Conservation (phyloP, 2,329 filamentous ascomycete genomes). For the Talaromyces funiculosus region DNA sequence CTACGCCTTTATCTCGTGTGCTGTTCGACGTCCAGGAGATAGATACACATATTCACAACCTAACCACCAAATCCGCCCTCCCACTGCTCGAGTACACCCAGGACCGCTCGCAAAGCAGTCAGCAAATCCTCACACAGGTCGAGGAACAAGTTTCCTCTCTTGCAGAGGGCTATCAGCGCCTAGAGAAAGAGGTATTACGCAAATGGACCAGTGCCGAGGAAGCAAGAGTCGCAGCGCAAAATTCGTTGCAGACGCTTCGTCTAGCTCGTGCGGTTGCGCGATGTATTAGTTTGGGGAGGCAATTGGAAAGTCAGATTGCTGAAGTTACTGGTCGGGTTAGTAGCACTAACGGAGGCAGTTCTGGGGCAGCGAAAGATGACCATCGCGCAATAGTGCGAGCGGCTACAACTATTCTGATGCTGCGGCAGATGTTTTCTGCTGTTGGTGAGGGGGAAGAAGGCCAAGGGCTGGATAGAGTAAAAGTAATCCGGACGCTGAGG, state of each 20-base stretch:
- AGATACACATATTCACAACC: constrained; percentile 85
- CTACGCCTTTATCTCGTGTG: constrained; percentile 85
- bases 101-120: constrained; percentile 66
- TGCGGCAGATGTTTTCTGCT: constrained; percentile 66
- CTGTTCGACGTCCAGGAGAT: constrained; percentile 97
- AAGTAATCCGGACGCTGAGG: constrained; percentile 65
- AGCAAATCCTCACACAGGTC: constrained; percentile 66
- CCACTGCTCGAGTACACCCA: constrained; percentile 75
- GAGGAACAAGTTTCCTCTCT: constrained; percentile 74
- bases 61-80: constrained; percentile 78
- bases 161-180: constrained; percentile 75
- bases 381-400: constrained; percentile 76
- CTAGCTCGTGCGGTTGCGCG: constrained; percentile 71
- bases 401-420: constrained; percentile 68
- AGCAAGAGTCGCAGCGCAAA: constrained; percentile 68
- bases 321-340: constrained; percentile 53
- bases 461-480: constrained; percentile 66
- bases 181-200: constrained; percentile 79
- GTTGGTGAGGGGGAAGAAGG: constrained; percentile 68
- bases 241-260: constrained; percentile 73
- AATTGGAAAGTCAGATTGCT: constrained; percentile 77
- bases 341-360: neutral
- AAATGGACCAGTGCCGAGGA: constrained; percentile 83
- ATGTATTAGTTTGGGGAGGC: constrained; percentile 73
- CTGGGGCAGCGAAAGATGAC: constrained; percentile 53